Evolutionary conservation across 179 eudicot genomes (phyloP).

Genomic region (Beta corolliflora): DNA sequence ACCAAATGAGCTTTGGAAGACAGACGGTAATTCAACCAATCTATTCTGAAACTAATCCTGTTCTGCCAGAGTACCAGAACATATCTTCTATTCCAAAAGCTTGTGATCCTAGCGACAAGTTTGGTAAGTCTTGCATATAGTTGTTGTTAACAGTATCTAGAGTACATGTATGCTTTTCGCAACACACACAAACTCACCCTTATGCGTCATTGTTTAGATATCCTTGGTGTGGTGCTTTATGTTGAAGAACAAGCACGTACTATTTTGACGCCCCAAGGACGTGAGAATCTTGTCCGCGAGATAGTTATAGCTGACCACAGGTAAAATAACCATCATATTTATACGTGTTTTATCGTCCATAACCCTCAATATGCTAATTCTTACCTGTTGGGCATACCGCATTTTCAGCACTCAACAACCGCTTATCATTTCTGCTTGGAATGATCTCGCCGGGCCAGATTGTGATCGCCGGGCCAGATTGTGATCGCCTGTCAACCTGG

Average conservation of each 20-base stretch:
- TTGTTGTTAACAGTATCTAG: too few relatives aligned
- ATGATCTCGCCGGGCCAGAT: too few relatives aligned
- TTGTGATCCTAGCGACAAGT: too few relatives aligned
- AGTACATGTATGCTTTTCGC: too few relatives aligned
- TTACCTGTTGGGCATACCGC: too few relatives aligned
- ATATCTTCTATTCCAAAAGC: neutral
- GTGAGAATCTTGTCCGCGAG: neutral
- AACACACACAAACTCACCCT: too few relatives aligned
- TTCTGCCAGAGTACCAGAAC: neutral
- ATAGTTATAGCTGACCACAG: neutral
- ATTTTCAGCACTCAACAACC: neutral
- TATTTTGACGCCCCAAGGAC: neutral
- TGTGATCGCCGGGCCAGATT: neutral
- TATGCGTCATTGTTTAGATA: too few relatives aligned
- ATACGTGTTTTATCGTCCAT: neutral
- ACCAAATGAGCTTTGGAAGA: neutral
- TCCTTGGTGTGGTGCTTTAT: too few relatives aligned
- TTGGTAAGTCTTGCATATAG: too few relatives aligned
- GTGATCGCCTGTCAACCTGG: neutral
- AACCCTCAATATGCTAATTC: too few relatives aligned
- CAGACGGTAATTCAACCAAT: neutral
- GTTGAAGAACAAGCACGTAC: neutral
- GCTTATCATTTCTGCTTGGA: neutral
- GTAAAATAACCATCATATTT: neutral
- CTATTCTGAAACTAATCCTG: too few relatives aligned